Conservation (phyloP, 306 rosid genomes). For the Nissolia schottii region DNA sequence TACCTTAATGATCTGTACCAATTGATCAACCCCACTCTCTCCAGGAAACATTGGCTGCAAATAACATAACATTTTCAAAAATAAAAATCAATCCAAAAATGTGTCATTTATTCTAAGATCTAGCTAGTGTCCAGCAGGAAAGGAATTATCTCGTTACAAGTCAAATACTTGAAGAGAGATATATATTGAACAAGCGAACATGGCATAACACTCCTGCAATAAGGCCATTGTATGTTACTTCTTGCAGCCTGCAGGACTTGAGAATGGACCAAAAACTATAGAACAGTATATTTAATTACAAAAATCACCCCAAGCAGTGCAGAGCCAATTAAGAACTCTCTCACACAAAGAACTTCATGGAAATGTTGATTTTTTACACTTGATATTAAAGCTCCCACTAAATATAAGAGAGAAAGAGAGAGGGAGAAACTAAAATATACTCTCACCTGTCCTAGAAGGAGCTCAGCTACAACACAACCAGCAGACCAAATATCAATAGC, state of each 20-base stretch:
- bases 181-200: neutral
- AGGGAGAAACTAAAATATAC: neutral
- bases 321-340: neutral
- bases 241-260: neutral
- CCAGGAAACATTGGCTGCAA: slow-evolving; percentile 98
- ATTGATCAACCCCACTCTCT: slow-evolving; percentile 95
- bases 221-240: neutral
- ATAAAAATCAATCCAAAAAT: slow-evolving; percentile 20
- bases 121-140: neutral
- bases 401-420: neutral
- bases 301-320: neutral
- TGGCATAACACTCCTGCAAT: neutral
- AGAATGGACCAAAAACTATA: neutral
- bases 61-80: slow-evolving; percentile 11
- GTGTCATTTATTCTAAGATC: neutral
- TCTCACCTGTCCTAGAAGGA: slow-evolving; percentile 87
- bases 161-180: neutral
- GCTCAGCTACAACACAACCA: slow-evolving; percentile 94
- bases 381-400: neutral
- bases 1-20: slow-evolving; percentile 96
- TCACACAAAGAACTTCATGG: neutral
- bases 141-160: neutral
- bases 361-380: neutral
- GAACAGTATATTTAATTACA: neutral
- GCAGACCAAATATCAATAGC: slow-evolving; percentile 97